Conservation (phyloP, 2,329 filamentous ascomycete genomes). For the Penicillium sp. region DNA sequence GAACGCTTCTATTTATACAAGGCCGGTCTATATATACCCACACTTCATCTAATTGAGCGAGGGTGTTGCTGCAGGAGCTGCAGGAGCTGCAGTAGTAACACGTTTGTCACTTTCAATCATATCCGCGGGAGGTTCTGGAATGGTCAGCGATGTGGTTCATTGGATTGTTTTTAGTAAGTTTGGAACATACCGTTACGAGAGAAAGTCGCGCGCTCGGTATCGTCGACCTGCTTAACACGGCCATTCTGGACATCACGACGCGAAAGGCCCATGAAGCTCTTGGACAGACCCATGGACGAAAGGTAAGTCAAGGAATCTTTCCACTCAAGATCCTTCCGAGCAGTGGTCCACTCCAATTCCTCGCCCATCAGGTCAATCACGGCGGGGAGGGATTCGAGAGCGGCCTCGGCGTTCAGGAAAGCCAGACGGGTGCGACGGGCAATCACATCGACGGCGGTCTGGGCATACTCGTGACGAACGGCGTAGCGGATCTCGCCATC, state of each 20-base stretch:
- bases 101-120: conserved; percentile 47
- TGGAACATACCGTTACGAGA: conserved; percentile 41
- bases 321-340: conserved; percentile 77
- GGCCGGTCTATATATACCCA: conserved; percentile 21
- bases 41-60: conserved; percentile 44
- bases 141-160: conserved; percentile 5
- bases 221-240: conserved; percentile 45
- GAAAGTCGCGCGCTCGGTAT: conserved; percentile 40
- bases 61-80: conserved; percentile 44
- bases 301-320: conserved; percentile 62
- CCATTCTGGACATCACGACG: conserved; percentile 60
- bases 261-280: conserved; percentile 55
- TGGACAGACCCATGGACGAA: conserved; percentile 60
- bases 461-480: conserved; percentile 83
- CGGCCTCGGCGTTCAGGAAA: conserved; percentile 88
- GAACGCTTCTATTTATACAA: conserved; percentile 30
- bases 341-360: conserved; percentile 74
- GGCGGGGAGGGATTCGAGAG: conserved; percentile 76
- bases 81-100: conserved; percentile 34
- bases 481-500: conserved; percentile 90
- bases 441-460: conserved; percentile 84
- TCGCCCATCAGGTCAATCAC: conserved; percentile 87
- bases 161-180: not conserved
- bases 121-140: conserved; percentile 46
- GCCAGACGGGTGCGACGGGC: conserved; percentile 80